Percentiles rank a stretch among this genome's conserved stretches.
phyloP scores from a whole-genome alignment of 192 early-diverging fungal genomes.

The Rhizophagus prolifer region DNA sequence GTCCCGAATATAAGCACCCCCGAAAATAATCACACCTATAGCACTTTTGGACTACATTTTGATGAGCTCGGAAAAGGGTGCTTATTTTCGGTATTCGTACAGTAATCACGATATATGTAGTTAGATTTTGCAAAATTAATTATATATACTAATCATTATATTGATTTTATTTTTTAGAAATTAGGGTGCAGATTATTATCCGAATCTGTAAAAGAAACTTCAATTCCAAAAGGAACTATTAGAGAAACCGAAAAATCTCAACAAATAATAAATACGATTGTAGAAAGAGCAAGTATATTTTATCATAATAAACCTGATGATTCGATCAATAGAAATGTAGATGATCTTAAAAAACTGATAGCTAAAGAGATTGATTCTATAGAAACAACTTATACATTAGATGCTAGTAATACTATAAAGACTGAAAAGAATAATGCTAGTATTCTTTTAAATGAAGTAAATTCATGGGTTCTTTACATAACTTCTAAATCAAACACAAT shows the following conservation, averaged over 20 bases:
- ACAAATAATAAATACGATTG: conserved; percentile 61
- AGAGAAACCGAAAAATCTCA: conserved; percentile 44
- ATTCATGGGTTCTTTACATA: conserved; percentile 41
- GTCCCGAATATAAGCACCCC: too few relatives aligned
- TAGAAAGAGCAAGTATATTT: conserved; percentile 77
- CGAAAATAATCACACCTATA: too few relatives aligned
- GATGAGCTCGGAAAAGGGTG: too few relatives aligned
- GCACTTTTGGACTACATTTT: too few relatives aligned
- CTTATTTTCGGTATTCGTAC: too few relatives aligned
- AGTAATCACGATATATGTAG: too few relatives aligned
- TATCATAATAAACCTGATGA: conserved; percentile 57
- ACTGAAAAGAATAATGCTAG: conserved; percentile 48
- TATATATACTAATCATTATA: too few relatives aligned
- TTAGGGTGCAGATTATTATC: conserved; percentile 69
- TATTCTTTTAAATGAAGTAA: conserved; percentile 43
- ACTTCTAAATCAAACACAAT: conserved; percentile 36
- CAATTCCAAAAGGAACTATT: conserved; percentile 49
- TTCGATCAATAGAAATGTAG: conserved; percentile 49
- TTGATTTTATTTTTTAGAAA: conserved; percentile 20
- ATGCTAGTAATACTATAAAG: conserved; percentile 46
- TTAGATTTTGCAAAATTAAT: too few relatives aligned
- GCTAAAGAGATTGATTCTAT: conserved; percentile 70
- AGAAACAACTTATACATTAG: conserved; percentile 44
- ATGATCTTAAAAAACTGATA: conserved; percentile 60
- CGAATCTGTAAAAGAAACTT: conserved; percentile 57